Evolutionary conservation across 768 basidiomycete species (phyloP).

Genomic region (Kwoniella shandongensis): DNA sequence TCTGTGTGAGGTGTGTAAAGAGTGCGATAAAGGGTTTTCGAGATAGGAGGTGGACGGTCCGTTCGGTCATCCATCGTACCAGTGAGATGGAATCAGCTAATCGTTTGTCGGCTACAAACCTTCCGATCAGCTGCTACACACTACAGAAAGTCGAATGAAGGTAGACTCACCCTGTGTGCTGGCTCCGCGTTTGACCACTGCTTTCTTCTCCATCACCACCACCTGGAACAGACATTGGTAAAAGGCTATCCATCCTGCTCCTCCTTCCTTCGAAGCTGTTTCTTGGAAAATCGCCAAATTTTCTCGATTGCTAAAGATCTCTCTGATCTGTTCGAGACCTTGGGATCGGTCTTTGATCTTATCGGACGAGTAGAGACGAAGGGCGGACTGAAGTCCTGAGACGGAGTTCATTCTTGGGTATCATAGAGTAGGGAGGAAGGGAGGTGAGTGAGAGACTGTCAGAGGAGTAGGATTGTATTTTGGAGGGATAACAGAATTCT

Average conservation of each 20-base stretch:
- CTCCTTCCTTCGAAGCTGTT: constrained; percentile 47
- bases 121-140: not conserved
- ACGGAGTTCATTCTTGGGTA: constrained; percentile 27
- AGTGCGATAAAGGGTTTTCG: constrained; percentile 62
- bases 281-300: constrained; percentile 60
- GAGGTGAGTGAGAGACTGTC: not conserved
- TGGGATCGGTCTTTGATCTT: constrained; percentile 72
- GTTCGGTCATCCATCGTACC: constrained; percentile 73
- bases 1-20: constrained; percentile 65
- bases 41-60: constrained; percentile 62
- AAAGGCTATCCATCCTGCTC: constrained; percentile 63
- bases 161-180: constrained; percentile 32
- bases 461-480: too few species aligned
- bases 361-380: constrained; percentile 48
- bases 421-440: not conserved
- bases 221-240: constrained; percentile 72
- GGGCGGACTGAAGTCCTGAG: constrained; percentile 36
- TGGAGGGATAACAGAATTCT: too few species aligned
- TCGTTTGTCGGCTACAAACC: constrained; percentile 58
- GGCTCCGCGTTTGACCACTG: constrained; percentile 55
- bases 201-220: constrained; percentile 65
- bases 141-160: not conserved
- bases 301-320: constrained; percentile 44
- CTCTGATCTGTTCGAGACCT: constrained; percentile 58
- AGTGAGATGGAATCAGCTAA: constrained; percentile 67